Conservation (phyloP, 2,329 filamentous ascomycete species). For the Byssothecium circinans region DNA sequence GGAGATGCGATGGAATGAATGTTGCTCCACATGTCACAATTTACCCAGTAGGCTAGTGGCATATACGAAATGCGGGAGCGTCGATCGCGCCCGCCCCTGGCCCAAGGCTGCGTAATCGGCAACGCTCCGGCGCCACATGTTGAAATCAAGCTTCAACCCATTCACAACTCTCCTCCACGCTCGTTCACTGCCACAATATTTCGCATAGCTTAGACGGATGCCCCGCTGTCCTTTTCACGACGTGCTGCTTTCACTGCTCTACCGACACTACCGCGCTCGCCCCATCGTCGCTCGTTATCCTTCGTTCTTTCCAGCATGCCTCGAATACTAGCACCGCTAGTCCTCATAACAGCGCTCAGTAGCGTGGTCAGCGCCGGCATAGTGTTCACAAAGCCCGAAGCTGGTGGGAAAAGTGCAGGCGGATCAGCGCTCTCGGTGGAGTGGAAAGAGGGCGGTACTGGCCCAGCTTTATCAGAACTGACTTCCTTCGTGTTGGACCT, state of each 20-base stretch:
- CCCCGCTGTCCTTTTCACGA: too few species aligned
- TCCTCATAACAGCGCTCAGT: conserved; percentile 42
- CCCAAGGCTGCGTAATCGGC: conserved; percentile 21
- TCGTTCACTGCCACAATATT: not conserved
- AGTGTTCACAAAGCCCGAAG: conserved; percentile 56
- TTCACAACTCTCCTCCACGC: not conserved
- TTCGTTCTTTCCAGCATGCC: conserved; percentile 23
- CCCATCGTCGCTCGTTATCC: conserved; percentile 20
- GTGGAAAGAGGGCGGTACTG: conserved; percentile 59
- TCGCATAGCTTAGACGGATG: too few species aligned
- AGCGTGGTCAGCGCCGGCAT: conserved; percentile 55
- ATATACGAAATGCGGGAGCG: conserved; percentile 1
- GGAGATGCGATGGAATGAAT: conserved; percentile 5
- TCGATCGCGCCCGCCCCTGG: conserved; percentile 10
- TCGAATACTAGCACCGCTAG: conserved; percentile 29
- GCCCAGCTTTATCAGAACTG: conserved; percentile 55
- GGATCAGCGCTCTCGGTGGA: conserved; percentile 56
- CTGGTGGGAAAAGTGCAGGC: conserved; percentile 54
- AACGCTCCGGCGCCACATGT: conserved; percentile 19
- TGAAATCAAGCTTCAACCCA: conserved; percentile 14
- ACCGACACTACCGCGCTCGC: not conserved
- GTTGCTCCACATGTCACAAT: too few species aligned
- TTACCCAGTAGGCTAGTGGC: conserved; percentile 4
- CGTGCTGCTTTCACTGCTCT: too few species aligned
- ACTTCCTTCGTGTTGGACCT: conserved; percentile 61